Evolutionary conservation across 2,329 filamentous ascomycete species (phyloP).

Genomic region (Exophiala sp.): DNA sequence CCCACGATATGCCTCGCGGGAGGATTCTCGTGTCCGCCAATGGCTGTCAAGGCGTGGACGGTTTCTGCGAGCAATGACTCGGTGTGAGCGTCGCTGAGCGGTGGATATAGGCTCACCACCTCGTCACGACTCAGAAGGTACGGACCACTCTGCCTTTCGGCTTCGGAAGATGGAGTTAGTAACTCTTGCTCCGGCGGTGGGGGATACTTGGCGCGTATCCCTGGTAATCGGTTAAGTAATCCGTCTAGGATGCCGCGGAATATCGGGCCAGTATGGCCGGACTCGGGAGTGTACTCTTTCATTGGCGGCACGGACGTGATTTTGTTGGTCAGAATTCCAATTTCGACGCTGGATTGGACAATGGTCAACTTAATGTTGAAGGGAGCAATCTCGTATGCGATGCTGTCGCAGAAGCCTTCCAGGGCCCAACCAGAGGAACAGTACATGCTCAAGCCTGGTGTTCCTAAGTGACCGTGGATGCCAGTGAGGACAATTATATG

Average conservation of each 20-base stretch:
- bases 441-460: constrained; percentile 83
- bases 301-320: constrained; percentile 78
- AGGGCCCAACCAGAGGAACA: constrained; percentile 90
- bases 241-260: constrained; percentile 76
- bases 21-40: constrained; percentile 92
- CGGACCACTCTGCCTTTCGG: constrained; percentile 27
- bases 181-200: constrained; percentile 27
- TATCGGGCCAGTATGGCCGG: constrained; percentile 65
- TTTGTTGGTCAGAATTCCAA: constrained; percentile 77
- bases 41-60: constrained; percentile 81
- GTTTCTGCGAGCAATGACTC: constrained; percentile 79
- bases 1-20: constrained; percentile 92
- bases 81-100: constrained; percentile 60
- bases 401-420: constrained; percentile 88
- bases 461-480: constrained; percentile 86
- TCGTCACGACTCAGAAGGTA: constrained; percentile 31
- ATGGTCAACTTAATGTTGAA: constrained; percentile 97
- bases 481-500: constrained; percentile 88
- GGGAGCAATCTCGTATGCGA: constrained; percentile 92
- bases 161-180: constrained; percentile 24
- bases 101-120: constrained; percentile 66
- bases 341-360: constrained; percentile 91
- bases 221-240: constrained; percentile 69
- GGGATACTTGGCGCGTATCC: constrained; percentile 45
- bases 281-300: constrained; percentile 60